A percentile compares a stretch with the other conserved stretches of the same genome.
Evolutionary conservation across 208 protist genomes (phyloP).

Genomic region (Leishmania tropica): DNA sequence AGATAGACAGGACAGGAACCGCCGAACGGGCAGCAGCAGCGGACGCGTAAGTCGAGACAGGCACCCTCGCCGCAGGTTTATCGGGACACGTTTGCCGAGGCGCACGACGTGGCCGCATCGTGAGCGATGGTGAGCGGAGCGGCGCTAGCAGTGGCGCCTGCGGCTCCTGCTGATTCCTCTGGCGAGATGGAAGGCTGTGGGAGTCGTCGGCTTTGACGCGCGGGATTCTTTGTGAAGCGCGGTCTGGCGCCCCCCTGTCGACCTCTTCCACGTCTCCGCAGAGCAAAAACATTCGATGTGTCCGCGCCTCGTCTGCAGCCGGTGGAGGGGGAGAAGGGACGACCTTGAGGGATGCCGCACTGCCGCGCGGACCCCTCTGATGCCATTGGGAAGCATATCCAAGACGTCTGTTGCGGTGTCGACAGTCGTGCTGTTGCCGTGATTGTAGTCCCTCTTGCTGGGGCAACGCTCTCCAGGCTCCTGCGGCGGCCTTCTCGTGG

Average conservation of each 20-base stretch:
- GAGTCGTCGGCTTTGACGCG: background rate
- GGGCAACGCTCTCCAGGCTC: background rate
- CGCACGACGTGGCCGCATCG: background rate
- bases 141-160: background rate
- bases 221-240: background rate
- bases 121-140: background rate
- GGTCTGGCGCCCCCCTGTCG: background rate
- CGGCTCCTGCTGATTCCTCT: background rate
- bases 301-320: background rate
- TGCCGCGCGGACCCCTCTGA: background rate
- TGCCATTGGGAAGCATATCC: background rate
- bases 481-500: background rate
- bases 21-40: background rate
- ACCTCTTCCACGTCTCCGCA: background rate
- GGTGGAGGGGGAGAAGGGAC: background rate
- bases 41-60: background rate
- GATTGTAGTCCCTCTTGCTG: background rate
- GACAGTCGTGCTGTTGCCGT: background rate
- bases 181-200: background rate
- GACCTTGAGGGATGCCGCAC: background rate
- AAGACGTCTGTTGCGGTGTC: background rate
- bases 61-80: background rate
- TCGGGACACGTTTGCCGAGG: background rate
- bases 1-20: slow-evolving; percentile 16
- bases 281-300: background rate